Conservation (phyloP, 441 rosid species). For the Eruca vesicaria region DNA sequence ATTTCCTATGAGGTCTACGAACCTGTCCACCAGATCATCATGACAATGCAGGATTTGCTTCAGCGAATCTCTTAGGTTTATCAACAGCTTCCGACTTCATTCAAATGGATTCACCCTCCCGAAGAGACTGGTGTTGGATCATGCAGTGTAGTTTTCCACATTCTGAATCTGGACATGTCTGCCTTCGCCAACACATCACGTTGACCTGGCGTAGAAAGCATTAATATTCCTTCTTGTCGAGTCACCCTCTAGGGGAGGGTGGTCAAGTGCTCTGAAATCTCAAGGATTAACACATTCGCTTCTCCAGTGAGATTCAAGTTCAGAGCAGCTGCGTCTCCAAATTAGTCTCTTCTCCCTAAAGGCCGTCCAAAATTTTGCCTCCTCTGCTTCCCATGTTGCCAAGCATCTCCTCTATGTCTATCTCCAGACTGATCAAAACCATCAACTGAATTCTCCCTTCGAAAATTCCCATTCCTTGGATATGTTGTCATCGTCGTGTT, state of each 20-base stretch:
- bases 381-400: slow-evolving; percentile 74
- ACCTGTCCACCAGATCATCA: neutral
- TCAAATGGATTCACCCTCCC: neutral
- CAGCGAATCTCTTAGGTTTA: neutral
- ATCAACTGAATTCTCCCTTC: slow-evolving; percentile 58
- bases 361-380: slow-evolving; percentile 50
- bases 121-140: neutral
- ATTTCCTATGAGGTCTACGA: neutral
- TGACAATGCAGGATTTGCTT: neutral
- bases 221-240: neutral
- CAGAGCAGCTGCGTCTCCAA: slow-evolving; percentile 29
- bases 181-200: neutral
- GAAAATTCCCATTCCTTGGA: slow-evolving; percentile 59
- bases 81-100: neutral
- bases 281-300: neutral
- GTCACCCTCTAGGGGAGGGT: neutral
- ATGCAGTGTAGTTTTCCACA: neutral
- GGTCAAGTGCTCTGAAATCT: neutral
- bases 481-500: slow-evolving; percentile 39
- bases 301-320: slow-evolving; percentile 21
- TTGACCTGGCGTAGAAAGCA: slow-evolving; percentile 4
- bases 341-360: slow-evolving; percentile 60
- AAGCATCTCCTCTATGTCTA: slow-evolving; percentile 69
- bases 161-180: neutral
- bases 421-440: slow-evolving; percentile 64